Base-by-base conservation (phyloP, 305 asterid species). In the Fraxinus latifolia region DNA sequence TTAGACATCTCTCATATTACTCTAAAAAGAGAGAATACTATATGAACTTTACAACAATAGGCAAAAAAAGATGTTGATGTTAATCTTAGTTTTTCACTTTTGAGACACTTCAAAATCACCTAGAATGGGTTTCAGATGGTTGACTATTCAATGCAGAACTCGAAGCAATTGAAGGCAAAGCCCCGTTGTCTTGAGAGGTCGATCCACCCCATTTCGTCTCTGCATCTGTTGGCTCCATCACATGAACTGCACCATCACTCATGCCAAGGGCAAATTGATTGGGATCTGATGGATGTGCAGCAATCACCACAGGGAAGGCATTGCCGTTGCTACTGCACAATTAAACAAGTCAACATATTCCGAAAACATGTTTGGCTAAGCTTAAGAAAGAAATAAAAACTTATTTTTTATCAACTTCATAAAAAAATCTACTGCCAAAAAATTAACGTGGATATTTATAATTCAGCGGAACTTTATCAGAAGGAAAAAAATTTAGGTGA, bases 261-360 rank as follows among this genome's bases (percentile, higher is more conserved):
- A 95, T 93, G 72, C 99, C 99, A 4, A 95, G 93, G 0, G 98
- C 98, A 62, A 95, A 95, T 74, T 95, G 98, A 81, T 87, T 82
- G 21, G 92, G 90, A 86, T 95, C 98, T 0, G 89, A 87, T 4
- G 99, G 98, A 71, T 95, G 97, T 47, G 99, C 97, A 32, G 99
- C 97, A 65, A 94, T 92, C 72, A 94, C 98, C 72, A 87, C 84
- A 0, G 99, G 98, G 84, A 86, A 92, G 71, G 89, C 82, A 0
- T 85, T 83, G 90, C 88, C 88, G 25, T 91, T 81, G 86, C 86
- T 73, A 7, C 68, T 19, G 12, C 68, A 58, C 4, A 58, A 58
- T 19, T 58, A 58, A 34, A 78, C 34, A 55, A 39, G 60, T 37
- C 77, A 42, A 79, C 27, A 25, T 25, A 25, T 25, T 25, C 27